phyloP scores from a whole-genome alignment of 306 rosid species.

The Pyrus pyrifolia region DNA sequence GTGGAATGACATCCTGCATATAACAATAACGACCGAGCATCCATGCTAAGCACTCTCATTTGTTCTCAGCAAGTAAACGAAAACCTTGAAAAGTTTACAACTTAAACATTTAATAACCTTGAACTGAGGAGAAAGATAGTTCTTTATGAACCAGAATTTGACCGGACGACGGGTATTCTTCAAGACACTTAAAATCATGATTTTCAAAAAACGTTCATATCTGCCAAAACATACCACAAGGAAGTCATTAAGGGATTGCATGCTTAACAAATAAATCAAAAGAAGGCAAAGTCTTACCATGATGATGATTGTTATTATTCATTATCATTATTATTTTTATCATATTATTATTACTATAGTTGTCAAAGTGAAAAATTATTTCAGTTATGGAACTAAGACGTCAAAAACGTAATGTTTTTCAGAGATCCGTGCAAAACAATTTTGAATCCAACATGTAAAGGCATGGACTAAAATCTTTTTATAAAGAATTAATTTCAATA shows the following conservation, averaged over 20 bases:
- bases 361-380: background rate
- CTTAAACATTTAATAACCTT: slow-evolving; percentile 45
- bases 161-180: slow-evolving; percentile 92
- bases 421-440: background rate
- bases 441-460: too few relatives aligned
- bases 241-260: background rate
- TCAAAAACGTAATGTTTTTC: background rate
- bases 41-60: slow-evolving; percentile 11
- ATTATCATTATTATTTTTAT: background rate
- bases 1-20: slow-evolving; percentile 80
- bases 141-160: slow-evolving; percentile 99
- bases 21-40: slow-evolving; percentile 16
- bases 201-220: slow-evolving; percentile 90
- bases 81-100: background rate
- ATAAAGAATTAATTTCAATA: background rate
- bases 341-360: background rate
- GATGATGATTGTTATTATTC: background rate
- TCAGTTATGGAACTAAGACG: background rate
- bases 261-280: background rate
- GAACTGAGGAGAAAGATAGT: slow-evolving; percentile 92
- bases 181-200: slow-evolving; percentile 91
- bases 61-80: slow-evolving; percentile 4
- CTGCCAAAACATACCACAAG: slow-evolving; percentile 40
- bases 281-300: background rate
- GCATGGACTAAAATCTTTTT: background rate